Percentiles rank a stretch among this genome's conserved stretches.
These are phyloP conservation scores for Brassica hybrid DNA, from an alignment of 441 rosid genomes.

Conservation along the genomic window DNA sequence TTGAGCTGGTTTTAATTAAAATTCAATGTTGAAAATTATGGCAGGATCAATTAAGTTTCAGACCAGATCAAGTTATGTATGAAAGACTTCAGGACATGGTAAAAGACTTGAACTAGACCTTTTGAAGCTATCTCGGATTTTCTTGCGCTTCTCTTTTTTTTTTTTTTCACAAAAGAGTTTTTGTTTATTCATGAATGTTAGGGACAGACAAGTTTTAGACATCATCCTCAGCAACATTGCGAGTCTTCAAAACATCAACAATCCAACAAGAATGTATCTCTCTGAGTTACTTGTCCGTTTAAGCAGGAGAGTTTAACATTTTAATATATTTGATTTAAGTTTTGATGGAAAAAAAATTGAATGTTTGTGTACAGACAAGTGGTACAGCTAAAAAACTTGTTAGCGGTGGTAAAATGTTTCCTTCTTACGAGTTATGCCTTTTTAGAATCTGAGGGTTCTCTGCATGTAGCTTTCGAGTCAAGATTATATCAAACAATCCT, in stretches of 20 bases:
- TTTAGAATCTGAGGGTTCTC: too few species aligned
- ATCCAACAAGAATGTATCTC: conserved; percentile 9
- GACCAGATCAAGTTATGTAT: conserved; percentile 43
- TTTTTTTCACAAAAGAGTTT: not conserved
- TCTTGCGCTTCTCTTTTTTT: not conserved
- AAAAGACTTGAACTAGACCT: conserved; percentile 26
- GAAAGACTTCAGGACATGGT: conserved; percentile 57
- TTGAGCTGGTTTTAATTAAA: conserved; percentile 1
- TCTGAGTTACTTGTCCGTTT: not conserved
- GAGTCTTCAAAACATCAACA: conserved; percentile 22
- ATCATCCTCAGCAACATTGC: conserved; percentile 21
- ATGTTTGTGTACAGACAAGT: not conserved
- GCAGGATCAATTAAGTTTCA: conserved; percentile 56
- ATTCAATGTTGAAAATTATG: conserved; percentile 7
- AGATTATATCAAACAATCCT: not conserved
- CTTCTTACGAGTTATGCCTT: too few species aligned
- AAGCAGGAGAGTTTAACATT: not conserved
- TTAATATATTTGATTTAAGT: not conserved
- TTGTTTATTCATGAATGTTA: conserved; percentile 19
- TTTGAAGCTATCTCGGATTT: not conserved
- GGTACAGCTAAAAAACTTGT: not conserved
- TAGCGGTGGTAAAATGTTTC: not conserved
- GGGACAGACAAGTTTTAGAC: conserved; percentile 28
- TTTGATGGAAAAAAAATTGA: not conserved
- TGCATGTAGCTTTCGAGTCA: too few species aligned